Conservation (phyloP, 2,329 filamentous ascomycete species). For the Colletotrichum spaethianum region DNA sequence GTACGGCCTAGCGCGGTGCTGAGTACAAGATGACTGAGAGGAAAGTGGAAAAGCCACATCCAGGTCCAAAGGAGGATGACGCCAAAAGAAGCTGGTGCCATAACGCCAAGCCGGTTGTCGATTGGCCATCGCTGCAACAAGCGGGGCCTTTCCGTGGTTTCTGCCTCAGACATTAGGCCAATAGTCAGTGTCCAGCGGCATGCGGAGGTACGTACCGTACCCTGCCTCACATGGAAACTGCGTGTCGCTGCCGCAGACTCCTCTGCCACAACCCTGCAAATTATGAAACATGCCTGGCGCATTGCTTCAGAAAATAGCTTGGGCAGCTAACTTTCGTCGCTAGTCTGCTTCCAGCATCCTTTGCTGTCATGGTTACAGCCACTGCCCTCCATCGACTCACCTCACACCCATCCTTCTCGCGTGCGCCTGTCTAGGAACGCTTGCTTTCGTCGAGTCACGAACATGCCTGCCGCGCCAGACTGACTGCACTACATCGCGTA, state of each 20-base stretch:
- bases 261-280: slow-evolving; percentile 48
- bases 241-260: slow-evolving; percentile 36
- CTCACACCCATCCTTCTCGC: slow-evolving; percentile 45
- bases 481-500: slow-evolving; percentile 2
- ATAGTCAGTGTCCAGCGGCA: background rate
- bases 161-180: slow-evolving; percentile 13
- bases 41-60: slow-evolving; percentile 5
- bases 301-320: slow-evolving; percentile 63
- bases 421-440: slow-evolving; percentile 6
- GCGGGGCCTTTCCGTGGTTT: background rate
- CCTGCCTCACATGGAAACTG: slow-evolving; percentile 16
- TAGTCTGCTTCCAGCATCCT: slow-evolving; percentile 45
- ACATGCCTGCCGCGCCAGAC: background rate
- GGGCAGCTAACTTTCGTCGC: slow-evolving; percentile 51
- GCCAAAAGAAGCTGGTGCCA: slow-evolving; percentile 12
- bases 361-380: slow-evolving; percentile 29
- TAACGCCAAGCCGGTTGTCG: slow-evolving; percentile 16
- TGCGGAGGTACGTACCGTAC: slow-evolving; percentile 6
- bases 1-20: slow-evolving; percentile 7
- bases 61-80: slow-evolving; percentile 2
- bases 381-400: slow-evolving; percentile 44
- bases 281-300: slow-evolving; percentile 66
- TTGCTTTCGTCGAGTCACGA: slow-evolving; percentile 29
- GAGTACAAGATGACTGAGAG: background rate
- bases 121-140: slow-evolving; percentile 19